Evolutionary conservation across 176 grass and related monocot species (phyloP), one percentile per base, ranked within the genome.

Genomic region (Echinochloa phyllopogon): DNA sequence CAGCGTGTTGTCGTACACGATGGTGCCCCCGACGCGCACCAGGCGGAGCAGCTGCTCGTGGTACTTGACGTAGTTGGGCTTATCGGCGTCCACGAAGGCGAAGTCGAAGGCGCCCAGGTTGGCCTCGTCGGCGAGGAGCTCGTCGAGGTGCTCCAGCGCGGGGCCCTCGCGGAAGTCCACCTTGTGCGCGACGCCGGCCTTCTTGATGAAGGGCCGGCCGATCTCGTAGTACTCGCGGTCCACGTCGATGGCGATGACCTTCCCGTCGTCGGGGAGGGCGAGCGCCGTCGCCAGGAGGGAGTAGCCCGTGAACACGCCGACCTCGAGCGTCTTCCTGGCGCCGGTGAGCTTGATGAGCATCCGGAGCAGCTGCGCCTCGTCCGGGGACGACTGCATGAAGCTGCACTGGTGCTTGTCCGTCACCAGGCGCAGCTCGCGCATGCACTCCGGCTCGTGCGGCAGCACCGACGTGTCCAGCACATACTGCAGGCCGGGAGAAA

Each of bases 251-350:
- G 91, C 94, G 11, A 96, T 23, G 12, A 96, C 83, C 80, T 91
- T 80, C 43, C 94, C 94, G 71, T 91, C 91, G 2, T 89, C 80
- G n/a, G 94, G 94, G 10, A 96, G 72, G 2, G 91, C 89, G 5
- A 96, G 91, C 1, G 94, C 94, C 15, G 94, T 89, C 11, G 91
- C 94, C 0, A 96, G 94, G 0, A 96, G 86, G 6, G 91, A 96
- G 87, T 96, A 91, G 23, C 94, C 94, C 8, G 94, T 97, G 92
- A 87, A 97, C 5, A 94, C 92, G 23, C 92, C 94, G 6, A 97
- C 74, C 63, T 97, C 94, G 1, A 97, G 81, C 0, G 90, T 92
- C 3, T 74, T 85, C 79, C 89, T 89, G 42, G 94, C 94, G 37
- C 93, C 93, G 4, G 89, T 65, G 50, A 97, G 82, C 62, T 97